Conservation (phyloP, 495 filamentous ascomycete species). For the Oleoguttula mirabilis region DNA sequence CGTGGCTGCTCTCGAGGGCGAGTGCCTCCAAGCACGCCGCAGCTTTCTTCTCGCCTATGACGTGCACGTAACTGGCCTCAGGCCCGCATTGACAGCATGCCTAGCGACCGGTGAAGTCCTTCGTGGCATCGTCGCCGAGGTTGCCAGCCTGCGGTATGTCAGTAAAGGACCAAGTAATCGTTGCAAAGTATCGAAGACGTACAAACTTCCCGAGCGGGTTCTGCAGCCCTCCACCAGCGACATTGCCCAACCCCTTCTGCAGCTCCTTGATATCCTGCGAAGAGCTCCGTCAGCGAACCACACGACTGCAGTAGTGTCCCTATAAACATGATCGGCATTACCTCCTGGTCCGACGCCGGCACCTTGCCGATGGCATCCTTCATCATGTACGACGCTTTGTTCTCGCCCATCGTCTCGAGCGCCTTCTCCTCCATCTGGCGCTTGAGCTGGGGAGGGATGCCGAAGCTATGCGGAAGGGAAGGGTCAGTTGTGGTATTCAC, state of each 20-base stretch:
- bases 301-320: no score
- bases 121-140: slow-evolving; percentile 23
- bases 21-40: no score
- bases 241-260: slow-evolving; percentile 27
- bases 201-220: slow-evolving; percentile 30
- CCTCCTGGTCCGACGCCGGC: slow-evolving; percentile 29
- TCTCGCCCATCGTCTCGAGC: slow-evolving; percentile 43
- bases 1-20: no score
- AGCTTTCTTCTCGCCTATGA: no score
- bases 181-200: background rate
- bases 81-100: no score
- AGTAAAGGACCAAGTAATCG: background rate
- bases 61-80: no score
- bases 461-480: no score
- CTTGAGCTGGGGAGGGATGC: slow-evolving; percentile 31
- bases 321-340: background rate
- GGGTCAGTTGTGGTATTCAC: no score
- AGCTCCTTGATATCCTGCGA: slow-evolving; percentile 27
- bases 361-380: slow-evolving; percentile 31
- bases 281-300: background rate
- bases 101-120: slow-evolving; percentile 18
- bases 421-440: slow-evolving; percentile 35
- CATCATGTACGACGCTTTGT: slow-evolving; percentile 33
- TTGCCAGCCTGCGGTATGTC: slow-evolving; percentile 17
- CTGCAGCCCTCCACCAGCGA: slow-evolving; percentile 25